phyloP scores from a whole-genome alignment of 2,329 filamentous ascomycete genomes.

The Colletotrichum paranaense region DNA sequence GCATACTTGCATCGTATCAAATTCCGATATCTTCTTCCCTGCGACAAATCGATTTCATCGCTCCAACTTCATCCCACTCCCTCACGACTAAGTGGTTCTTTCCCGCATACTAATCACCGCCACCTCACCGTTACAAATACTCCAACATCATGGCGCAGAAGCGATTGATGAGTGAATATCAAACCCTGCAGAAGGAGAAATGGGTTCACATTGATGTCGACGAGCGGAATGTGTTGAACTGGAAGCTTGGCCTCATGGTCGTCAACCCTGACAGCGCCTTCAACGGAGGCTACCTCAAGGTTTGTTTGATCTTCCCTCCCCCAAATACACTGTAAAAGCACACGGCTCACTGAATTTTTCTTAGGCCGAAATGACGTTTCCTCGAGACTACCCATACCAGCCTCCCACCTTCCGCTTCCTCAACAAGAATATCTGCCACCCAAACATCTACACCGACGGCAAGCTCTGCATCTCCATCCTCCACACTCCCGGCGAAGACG shows the following conservation, averaged over 20 bases:
- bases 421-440: conserved; percentile 81
- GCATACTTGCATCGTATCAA: neutral
- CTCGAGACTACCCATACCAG: conserved; percentile 87
- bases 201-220: conserved; percentile 93
- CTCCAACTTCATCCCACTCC: neutral
- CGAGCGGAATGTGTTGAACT: conserved; percentile 86
- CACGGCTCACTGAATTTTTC: neutral
- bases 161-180: conserved; percentile 90
- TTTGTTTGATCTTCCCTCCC: conserved; percentile 41
- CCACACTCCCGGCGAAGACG: conserved; percentile 90
- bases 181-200: conserved; percentile 84
- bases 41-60: neutral
- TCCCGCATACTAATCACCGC: neutral
- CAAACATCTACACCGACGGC: conserved; percentile 93
- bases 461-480: conserved; percentile 97
- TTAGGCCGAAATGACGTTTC: conserved; percentile 86
- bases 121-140: neutral
- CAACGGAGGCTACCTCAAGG: conserved; percentile 91
- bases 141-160: conserved; percentile 66
- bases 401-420: conserved; percentile 91
- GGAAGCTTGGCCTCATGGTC: conserved; percentile 90
- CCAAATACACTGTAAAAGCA: neutral
- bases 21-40: neutral
- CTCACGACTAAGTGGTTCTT: neutral
- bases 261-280: conserved; percentile 93